phyloP scores from a whole-genome alignment of 257 asterid species.

The Petunia axillaris region DNA sequence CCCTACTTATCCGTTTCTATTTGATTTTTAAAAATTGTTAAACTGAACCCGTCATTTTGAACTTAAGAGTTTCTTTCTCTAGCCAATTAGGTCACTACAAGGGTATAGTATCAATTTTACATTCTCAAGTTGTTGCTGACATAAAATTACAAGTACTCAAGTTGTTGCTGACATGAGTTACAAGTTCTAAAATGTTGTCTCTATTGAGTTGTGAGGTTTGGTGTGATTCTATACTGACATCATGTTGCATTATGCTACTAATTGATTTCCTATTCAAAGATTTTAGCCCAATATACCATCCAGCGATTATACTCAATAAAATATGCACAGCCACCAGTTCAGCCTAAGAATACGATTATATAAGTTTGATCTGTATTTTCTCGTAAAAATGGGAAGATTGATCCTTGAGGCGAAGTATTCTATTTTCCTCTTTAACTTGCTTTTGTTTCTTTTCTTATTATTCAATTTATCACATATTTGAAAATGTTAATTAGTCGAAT shows the following conservation, averaged over 20 bases:
- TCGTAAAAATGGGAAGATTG: too few species aligned
- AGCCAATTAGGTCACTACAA: slow-evolving; percentile 4
- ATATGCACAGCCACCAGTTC: neutral
- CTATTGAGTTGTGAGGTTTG: slow-evolving; percentile 23
- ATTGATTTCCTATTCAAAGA: neutral
- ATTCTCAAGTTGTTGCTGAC: slow-evolving; percentile 22
- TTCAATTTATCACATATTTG: too few species aligned
- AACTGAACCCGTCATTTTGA: neutral
- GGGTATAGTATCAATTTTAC: neutral
- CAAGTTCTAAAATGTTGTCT: slow-evolving; percentile 26
- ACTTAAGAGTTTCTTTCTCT: neutral
- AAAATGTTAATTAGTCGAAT: too few species aligned
- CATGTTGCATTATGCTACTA: slow-evolving; percentile 23
- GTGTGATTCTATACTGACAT: slow-evolving; percentile 27
- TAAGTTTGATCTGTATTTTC: too few species aligned
- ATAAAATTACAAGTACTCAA: neutral
- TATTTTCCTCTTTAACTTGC: too few species aligned
- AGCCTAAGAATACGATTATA: neutral
- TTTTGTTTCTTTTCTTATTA: too few species aligned
- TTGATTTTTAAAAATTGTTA: too few species aligned
- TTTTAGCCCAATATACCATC: neutral
- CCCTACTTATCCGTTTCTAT: neutral
- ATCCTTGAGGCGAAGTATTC: too few species aligned
- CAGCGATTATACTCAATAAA: neutral
- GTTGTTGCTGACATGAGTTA: slow-evolving; percentile 23